These are phyloP conservation scores for Exophiala sp. DNA, from an alignment of 2,329 filamentous ascomycete species.

Conservation along the genomic window DNA sequence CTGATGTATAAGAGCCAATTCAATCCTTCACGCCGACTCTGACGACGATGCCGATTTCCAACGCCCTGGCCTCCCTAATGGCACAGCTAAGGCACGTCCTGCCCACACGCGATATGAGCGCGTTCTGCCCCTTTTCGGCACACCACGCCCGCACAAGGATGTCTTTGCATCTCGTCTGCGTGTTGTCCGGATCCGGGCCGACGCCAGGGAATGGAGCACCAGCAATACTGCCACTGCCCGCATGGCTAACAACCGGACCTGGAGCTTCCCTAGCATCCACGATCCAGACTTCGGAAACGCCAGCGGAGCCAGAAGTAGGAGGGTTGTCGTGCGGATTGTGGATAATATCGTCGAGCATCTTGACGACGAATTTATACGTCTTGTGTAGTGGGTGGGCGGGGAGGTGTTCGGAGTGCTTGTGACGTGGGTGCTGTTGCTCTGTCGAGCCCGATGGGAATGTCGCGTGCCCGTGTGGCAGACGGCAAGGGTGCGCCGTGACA, in stretches of 20 bases:
- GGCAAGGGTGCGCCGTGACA: constrained; percentile 54
- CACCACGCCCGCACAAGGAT: constrained; percentile 45
- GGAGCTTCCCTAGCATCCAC: constrained; percentile 17
- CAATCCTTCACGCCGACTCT: constrained; percentile 33
- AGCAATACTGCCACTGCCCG: constrained; percentile 11
- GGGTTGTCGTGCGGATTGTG: constrained; percentile 10
- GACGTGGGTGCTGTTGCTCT: constrained; percentile 16
- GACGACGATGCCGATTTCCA: constrained; percentile 39
- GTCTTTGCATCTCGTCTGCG: constrained; percentile 34
- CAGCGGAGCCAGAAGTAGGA: constrained; percentile 8
- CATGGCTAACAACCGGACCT: constrained; percentile 1
- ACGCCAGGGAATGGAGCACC: not conserved
- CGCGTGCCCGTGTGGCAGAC: constrained; percentile 39
- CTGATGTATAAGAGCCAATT: not conserved
- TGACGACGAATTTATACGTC: constrained; percentile 23
- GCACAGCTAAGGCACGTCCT: constrained; percentile 36
- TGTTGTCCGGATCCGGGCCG: constrained; percentile 1
- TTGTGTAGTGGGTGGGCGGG: constrained; percentile 27
- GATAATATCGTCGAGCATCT: constrained; percentile 21
- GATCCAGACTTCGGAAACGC: constrained; percentile 19
- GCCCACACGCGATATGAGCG: constrained; percentile 40
- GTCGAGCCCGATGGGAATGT: constrained; percentile 10
- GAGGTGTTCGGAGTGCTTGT: constrained; percentile 23
- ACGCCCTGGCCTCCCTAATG: constrained; percentile 41
- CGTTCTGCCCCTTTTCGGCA: constrained; percentile 40